Evolutionary conservation across 495 filamentous ascomycete genomes (phyloP), one percentile per base, ranked within the genome.

Genomic region (Penicillium cataractarum): DNA sequence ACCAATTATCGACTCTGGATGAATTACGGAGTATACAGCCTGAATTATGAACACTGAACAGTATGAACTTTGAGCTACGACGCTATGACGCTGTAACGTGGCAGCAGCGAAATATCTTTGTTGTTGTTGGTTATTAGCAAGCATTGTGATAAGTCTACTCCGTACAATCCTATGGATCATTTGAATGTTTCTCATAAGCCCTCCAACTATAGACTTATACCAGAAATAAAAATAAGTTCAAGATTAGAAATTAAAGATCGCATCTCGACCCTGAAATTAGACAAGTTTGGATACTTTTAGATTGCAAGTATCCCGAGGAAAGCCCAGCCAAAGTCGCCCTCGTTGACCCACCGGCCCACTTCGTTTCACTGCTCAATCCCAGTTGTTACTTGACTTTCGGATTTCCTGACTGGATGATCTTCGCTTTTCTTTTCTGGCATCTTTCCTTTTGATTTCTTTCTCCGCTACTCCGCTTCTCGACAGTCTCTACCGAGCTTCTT

Each of bases 341-440:
- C 46, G 27, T 31, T n/a, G 65, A 64, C 61, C 65, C 65, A 68
- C 65, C 24, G 65, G 39, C 49, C 65, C 65, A 67, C 65, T 49
- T 42, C 31, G 65, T 68, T 60, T 64, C 58, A 65, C 57, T 29
- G 39, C 21, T 59, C 44, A 46, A 46, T 40, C 37, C 15, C 19
- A 46, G 42, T 12, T 22, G 21, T 8, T 46, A 22, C 19, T 46
- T 46, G 42, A 46, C 42, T 46, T 46, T 12, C 8, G 10, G 21
- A 46, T 46, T 46, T 21, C 21, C 42, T 22, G 17, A 10, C 19
- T 31, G 22, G 31, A 22, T 17, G 31, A 21, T 46, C 37, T 61
- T n/a, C 52, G 26, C 24, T 57, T 49, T 56, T 31, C 9, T 46
- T n/a, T 9, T 39, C 52, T 26, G 19, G 9, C 19, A 24, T 46